phyloP scores from a whole-genome alignment of 2,329 filamentous ascomycete species.

The Curvularia spicifera region DNA sequence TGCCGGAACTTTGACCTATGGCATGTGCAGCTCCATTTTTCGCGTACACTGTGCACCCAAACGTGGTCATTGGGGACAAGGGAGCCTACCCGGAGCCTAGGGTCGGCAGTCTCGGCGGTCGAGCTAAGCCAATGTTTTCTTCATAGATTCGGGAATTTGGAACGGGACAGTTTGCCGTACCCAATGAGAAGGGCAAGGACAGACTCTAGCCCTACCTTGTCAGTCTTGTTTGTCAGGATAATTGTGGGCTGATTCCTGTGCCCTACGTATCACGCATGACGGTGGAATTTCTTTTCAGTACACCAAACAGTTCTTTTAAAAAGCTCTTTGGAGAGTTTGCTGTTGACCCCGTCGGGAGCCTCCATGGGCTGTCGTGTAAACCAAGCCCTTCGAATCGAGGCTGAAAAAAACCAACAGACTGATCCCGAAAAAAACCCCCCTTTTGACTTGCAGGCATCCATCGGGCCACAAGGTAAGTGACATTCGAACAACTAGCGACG shows the following conservation, averaged over 20 bases:
- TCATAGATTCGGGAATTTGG: slow-evolving; percentile 7
- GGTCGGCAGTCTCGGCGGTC: slow-evolving; percentile 8
- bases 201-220: slow-evolving; percentile 1
- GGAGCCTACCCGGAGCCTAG: slow-evolving; percentile 4
- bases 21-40: slow-evolving; percentile 19
- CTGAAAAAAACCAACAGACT: background rate
- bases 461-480: background rate
- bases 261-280: background rate
- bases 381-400: background rate
- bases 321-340: slow-evolving; percentile 1
- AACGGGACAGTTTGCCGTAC: slow-evolving; percentile 8
- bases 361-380: background rate
- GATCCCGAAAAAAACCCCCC: too few species aligned
- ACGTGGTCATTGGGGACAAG: slow-evolving; percentile 11
- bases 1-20: slow-evolving; percentile 10
- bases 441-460: background rate
- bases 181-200: slow-evolving; percentile 7
- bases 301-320: background rate
- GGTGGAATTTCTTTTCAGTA: background rate
- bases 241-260: slow-evolving; percentile 10
- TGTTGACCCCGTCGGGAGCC: background rate
- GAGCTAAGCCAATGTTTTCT: slow-evolving; percentile 12
- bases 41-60: slow-evolving; percentile 13
- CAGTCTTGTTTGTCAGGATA: slow-evolving; percentile 5
- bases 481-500: background rate